These are phyloP conservation scores for Ambrosia artemisiifolia DNA, from an alignment of 129 eudicot species.

Conservation along the genomic window DNA sequence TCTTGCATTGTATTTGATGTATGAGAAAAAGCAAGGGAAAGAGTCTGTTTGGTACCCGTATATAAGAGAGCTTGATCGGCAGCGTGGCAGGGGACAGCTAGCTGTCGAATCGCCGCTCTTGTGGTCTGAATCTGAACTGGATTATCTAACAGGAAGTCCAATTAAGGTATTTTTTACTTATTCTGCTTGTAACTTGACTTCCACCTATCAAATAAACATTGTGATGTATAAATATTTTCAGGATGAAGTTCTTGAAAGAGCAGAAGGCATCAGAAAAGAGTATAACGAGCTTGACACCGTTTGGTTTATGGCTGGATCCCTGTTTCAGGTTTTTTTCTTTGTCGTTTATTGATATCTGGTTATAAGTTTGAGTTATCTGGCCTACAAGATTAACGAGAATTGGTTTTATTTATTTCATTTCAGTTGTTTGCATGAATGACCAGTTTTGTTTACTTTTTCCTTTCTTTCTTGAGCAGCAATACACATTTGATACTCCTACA, in stretches of 20 bases:
- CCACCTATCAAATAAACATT: no score
- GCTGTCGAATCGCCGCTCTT: slow-evolving; percentile 94
- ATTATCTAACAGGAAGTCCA: slow-evolving; percentile 86
- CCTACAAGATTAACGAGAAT: not conserved
- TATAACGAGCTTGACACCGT: slow-evolving; percentile 97
- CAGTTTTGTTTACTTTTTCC: not conserved
- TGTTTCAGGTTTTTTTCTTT: slow-evolving; percentile 65
- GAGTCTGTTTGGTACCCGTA: slow-evolving; percentile 92
- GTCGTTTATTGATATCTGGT: slow-evolving; percentile 12
- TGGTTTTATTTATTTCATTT: slow-evolving; percentile 12
- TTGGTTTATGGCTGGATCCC: slow-evolving; percentile 99
- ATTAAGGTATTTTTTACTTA: slow-evolving; percentile 50
- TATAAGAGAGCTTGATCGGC: slow-evolving; percentile 94
- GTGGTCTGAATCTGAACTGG: slow-evolving; percentile 76
- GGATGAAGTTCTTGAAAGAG: slow-evolving; percentile 86
- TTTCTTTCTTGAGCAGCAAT: slow-evolving; percentile 66
- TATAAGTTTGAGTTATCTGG: not conserved
- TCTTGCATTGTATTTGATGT: slow-evolving; percentile 88
- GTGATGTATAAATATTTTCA: no score
- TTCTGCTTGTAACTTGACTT: not conserved
- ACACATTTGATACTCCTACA: slow-evolving; percentile 95
- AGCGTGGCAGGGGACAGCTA: slow-evolving; percentile 92
- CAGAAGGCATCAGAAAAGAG: slow-evolving; percentile 94
- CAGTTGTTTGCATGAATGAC: slow-evolving; percentile 19
- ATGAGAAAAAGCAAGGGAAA: slow-evolving; percentile 95